These are phyloP conservation scores for Pelargonium myrrhifolium DNA, from an alignment of 441 rosid genomes.

Conservation along the genomic window DNA sequence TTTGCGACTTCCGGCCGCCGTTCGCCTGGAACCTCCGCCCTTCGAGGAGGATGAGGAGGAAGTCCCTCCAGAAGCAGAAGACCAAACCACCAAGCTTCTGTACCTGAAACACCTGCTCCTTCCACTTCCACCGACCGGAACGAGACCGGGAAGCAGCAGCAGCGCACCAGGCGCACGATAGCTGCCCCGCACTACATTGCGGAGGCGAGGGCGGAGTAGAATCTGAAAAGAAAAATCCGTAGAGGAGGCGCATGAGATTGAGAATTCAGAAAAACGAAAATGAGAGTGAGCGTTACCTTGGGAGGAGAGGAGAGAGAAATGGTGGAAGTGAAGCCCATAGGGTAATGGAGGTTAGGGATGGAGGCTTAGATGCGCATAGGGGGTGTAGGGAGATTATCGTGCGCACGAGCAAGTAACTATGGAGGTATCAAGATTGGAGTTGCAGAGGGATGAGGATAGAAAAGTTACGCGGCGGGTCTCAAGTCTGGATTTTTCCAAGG, in stretches of 20 bases:
- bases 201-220: constrained; percentile 17
- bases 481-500: too few relatives aligned
- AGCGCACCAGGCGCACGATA: constrained; percentile 19
- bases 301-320: constrained; percentile 21
- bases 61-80: constrained; percentile 32
- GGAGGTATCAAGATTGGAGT: constrained; percentile 1
- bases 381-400: neutral
- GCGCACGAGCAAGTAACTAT: neutral
- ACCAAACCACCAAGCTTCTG: constrained; percentile 39
- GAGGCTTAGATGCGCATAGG: constrained; percentile 24
- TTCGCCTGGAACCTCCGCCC: constrained; percentile 26
- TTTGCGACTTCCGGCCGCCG: constrained; percentile 32
- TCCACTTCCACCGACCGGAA: neutral
- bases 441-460: neutral
- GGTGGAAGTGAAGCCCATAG: constrained; percentile 40
- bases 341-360: neutral
- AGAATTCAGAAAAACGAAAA: constrained; percentile 4
- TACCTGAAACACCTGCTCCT: constrained; percentile 26
- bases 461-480: constrained; percentile 13
- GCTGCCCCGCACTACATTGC: neutral
- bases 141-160: constrained; percentile 13
- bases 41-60: neutral
- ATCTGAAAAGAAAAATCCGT: neutral
- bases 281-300: constrained; percentile 14
- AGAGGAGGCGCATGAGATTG: constrained; percentile 7